A percentile compares a stretch with the other conserved stretches of the same genome.
phyloP scores from a whole-genome alignment of 441 rosid species.

The Populus tomentosa region DNA sequence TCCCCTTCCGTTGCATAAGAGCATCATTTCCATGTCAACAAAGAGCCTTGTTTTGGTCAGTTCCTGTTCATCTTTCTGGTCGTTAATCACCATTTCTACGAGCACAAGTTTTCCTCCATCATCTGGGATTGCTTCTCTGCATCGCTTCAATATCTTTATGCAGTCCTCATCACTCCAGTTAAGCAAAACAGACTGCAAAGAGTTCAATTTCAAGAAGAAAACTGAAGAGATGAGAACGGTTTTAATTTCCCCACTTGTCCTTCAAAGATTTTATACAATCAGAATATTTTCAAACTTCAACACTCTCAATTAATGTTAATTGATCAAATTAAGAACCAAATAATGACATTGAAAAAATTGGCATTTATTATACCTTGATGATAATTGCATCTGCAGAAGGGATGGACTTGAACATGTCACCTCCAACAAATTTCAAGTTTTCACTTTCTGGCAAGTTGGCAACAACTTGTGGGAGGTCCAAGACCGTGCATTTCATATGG shows the following conservation, averaged over 20 bases:
- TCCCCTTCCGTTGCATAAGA: conserved; percentile 8
- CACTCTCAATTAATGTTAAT: not conserved
- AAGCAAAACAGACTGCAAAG: conserved; percentile 36
- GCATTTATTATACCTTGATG: conserved; percentile 27
- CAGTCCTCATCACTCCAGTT: conserved; percentile 34
- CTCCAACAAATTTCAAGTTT: conserved; percentile 33
- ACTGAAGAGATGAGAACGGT: not conserved
- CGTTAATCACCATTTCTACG: conserved; percentile 29
- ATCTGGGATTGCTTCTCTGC: conserved; percentile 30
- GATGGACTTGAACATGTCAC: conserved; percentile 43
- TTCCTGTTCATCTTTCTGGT: not conserved
- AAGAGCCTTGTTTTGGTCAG: conserved; percentile 8
- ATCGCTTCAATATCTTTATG: conserved; percentile 31
- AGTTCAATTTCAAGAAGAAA: not conserved
- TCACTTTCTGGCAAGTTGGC: conserved; percentile 11
- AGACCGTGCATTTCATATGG: conserved; percentile 26
- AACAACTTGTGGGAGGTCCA: conserved; percentile 22
- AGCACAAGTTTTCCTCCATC: conserved; percentile 32
- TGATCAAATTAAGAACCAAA: not conserved
- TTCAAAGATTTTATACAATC: too few species aligned
- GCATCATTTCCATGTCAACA: conserved; percentile 27
- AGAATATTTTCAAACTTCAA: not conserved
- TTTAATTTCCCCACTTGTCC: not conserved
- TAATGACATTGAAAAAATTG: not conserved
- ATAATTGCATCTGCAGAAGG: conserved; percentile 37